A percentile compares a stretch with the other conserved stretches of the same genome.
Evolutionary conservation across 306 rosid genomes (phyloP).

Genomic region (Begonia peltatifolia): DNA sequence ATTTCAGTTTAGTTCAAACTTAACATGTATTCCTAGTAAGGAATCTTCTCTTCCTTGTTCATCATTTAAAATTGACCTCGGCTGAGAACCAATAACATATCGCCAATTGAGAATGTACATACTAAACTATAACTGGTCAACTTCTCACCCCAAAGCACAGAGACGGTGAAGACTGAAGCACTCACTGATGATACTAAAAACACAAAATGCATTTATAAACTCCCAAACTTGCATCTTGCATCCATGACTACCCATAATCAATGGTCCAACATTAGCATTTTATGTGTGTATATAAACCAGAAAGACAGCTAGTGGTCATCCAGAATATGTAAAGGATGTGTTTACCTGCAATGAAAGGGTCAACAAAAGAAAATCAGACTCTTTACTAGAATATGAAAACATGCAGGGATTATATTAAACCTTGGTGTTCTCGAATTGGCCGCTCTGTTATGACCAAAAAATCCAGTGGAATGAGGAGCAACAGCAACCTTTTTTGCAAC

Average conservation of each 20-base stretch:
- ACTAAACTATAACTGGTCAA: not conserved
- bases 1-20: no score
- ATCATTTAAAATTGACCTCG: not conserved
- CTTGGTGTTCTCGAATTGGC: constrained; percentile 75
- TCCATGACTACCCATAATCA: no score
- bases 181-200: no score
- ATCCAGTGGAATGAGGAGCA: constrained; percentile 45
- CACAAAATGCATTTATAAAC: no score
- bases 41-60: no score
- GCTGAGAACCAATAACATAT: not conserved
- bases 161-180: no score
- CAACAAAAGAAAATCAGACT: not conserved
- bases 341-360: not conserved
- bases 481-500: constrained; percentile 56
- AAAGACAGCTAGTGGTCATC: not conserved
- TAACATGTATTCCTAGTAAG: no score
- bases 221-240: no score
- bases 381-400: not conserved
- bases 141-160: not conserved
- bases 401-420: constrained; percentile 15
- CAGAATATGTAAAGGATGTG: not conserved
- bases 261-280: no score
- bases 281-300: not conserved
- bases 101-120: not conserved
- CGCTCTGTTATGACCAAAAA: constrained; percentile 28